phyloP scores from a whole-genome alignment of 129 eudicot genomes.

The carrot (Daucus carota) region DH1_v3.0 NC_030389.2:948501-949000 shows the following conservation, averaged over 20 bases:
- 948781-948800: too few species aligned
- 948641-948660: not conserved
- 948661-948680: conserved; percentile 5
- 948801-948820: too few species aligned
- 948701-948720: not conserved
- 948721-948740: not conserved
- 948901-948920: too few species aligned
- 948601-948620: conserved; percentile 11
- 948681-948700: conserved; percentile 1
- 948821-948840: too few species aligned
- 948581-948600: not conserved
- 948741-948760: not conserved
- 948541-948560: conserved; percentile 13
- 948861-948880: too few species aligned
- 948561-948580: conserved; percentile 21
- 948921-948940: too few species aligned
- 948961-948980: too few species aligned
- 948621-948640: conserved; percentile 13
- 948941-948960: too few species aligned
- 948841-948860: too few species aligned
- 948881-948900: too few species aligned
- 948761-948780: not conserved
- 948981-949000: too few species aligned
- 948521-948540: conserved; percentile 19
- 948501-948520: conserved; percentile 1